Conservation (phyloP, 2,329 filamentous ascomycete genomes). For the Ascochyta clinopodiicola region DNA sequence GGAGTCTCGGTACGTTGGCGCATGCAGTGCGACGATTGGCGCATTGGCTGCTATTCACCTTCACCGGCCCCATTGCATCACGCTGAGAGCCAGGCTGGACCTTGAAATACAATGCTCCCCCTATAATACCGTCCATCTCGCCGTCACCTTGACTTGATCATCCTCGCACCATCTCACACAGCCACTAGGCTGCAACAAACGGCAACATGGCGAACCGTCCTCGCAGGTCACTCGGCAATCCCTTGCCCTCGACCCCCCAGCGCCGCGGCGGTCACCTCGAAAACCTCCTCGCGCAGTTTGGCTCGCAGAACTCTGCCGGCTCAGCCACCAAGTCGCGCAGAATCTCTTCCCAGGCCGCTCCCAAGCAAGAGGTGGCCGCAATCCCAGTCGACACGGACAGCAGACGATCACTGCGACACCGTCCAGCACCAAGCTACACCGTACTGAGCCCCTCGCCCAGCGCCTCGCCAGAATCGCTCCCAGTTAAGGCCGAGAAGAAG, state of each 20-base stretch:
- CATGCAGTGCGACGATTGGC: background rate
- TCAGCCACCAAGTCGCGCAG: conserved; percentile 42
- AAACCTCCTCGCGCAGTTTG: conserved; percentile 41
- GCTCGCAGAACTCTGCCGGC: conserved; percentile 35
- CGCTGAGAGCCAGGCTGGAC: background rate
- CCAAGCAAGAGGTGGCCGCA: conserved; percentile 1
- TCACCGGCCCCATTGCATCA: background rate
- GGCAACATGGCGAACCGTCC: conserved; percentile 30
- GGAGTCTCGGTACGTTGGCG: background rate
- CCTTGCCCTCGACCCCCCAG: conserved; percentile 34
- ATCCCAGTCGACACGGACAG: background rate
- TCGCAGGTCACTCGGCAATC: conserved; percentile 21
- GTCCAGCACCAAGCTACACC: conserved; percentile 7
- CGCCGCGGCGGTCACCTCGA: conserved; percentile 30
- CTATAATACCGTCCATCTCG: background rate
- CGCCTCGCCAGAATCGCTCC: background rate
- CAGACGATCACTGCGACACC: conserved; percentile 21
- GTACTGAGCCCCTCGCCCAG: conserved; percentile 11
- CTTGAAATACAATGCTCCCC: conserved; percentile 4
- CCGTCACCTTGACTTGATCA: background rate
- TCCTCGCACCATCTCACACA: background rate
- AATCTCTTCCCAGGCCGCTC: conserved; percentile 14
- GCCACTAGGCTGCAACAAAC: conserved; percentile 5
- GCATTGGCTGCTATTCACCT: conserved; percentile 1
- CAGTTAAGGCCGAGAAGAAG: background rate